Percentiles rank a stretch among this genome's conserved stretches.
Conservation (phyloP, 106 monocot species). For the Acorus calamus region DNA sequence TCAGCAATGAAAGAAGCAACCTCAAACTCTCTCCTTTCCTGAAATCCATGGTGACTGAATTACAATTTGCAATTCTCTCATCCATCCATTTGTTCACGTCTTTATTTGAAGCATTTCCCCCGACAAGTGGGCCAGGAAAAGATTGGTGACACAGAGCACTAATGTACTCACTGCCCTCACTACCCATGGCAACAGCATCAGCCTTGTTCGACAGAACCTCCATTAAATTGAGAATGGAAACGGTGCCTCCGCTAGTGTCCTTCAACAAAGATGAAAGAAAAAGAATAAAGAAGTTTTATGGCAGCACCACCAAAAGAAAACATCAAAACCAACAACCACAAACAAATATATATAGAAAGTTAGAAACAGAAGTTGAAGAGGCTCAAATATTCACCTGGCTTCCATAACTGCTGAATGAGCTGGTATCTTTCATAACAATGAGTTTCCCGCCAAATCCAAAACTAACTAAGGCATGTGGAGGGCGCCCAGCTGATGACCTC, state of each 20-base stretch:
- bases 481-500: slow-evolving; percentile 79
- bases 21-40: slow-evolving; percentile 51
- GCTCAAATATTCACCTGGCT: slow-evolving; percentile 38
- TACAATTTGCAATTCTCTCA: slow-evolving; percentile 49
- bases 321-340: not conserved
- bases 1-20: slow-evolving; percentile 75
- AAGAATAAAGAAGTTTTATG: slow-evolving; percentile 1
- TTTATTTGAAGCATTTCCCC: slow-evolving; percentile 70
- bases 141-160: slow-evolving; percentile 55
- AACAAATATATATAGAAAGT: not conserved
- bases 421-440: slow-evolving; percentile 58
- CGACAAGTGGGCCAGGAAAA: slow-evolving; percentile 95
- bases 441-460: slow-evolving; percentile 99
- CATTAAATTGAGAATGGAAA: slow-evolving; percentile 57
- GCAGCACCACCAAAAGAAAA: slow-evolving; percentile 1
- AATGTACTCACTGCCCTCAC: slow-evolving; percentile 35
- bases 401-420: slow-evolving; percentile 22
- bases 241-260: slow-evolving; percentile 24
- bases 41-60: slow-evolving; percentile 37
- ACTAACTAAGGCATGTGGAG: slow-evolving; percentile 76
- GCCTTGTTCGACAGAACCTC: slow-evolving; percentile 46
- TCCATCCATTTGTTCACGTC: slow-evolving; percentile 96
- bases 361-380: not conserved
- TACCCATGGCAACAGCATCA: slow-evolving; percentile 13
- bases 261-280: slow-evolving; percentile 15